Evolutionary conservation across 495 filamentous ascomycete species (phyloP), one percentile per base, ranked within the genome.

Genomic region (Parmelia sp.): DNA sequence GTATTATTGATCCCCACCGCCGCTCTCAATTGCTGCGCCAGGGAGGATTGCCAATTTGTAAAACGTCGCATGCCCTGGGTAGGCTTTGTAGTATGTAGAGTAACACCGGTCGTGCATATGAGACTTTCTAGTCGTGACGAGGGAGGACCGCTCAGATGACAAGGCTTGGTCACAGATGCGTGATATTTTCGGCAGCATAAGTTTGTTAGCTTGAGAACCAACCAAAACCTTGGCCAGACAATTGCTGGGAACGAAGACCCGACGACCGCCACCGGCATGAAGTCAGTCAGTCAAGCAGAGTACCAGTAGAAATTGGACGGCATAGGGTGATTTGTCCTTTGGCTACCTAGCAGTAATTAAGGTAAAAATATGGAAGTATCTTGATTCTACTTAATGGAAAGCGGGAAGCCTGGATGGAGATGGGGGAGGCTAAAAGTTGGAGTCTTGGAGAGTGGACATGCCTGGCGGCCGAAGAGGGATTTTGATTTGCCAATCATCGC

Each of bases 21-120:
- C 56, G 53, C 51, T 37, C 37, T 58, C 15, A 2, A 36, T 58
- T 64, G 62, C 62, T 64, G 62, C 62, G 62, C 55, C 62, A 64
- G 62, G 62, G 19, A 64, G 62, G 55, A 64, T 64, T 64, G 45
- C 45, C 29, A 63, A 58, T 63, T n/a, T 61, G 59, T 61, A 23
- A 45, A 58, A 42, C 42, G 14, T 64, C 40, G 37, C 57, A 57
- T 53, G 49, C 14, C 14, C 49, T 6, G 12, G 9, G 27, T 58
- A 42, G 61, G 37, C 55, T 49, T 19, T 57, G 53, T 62, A 29
- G 33, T 62, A 55, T 35, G 45, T 39, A 51, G 27, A 40, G 17
- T 44, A 58, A 45, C 51, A 37, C 29, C 62, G 53, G 23, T 58
- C 62, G 39, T 64, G 62, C 62, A 64, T 64, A 64, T 53, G 55